These are phyloP conservation scores for Lichtheimia ramosa DNA, from an alignment of 371 early-diverging fungal species.

Conservation along the genomic window DNA sequence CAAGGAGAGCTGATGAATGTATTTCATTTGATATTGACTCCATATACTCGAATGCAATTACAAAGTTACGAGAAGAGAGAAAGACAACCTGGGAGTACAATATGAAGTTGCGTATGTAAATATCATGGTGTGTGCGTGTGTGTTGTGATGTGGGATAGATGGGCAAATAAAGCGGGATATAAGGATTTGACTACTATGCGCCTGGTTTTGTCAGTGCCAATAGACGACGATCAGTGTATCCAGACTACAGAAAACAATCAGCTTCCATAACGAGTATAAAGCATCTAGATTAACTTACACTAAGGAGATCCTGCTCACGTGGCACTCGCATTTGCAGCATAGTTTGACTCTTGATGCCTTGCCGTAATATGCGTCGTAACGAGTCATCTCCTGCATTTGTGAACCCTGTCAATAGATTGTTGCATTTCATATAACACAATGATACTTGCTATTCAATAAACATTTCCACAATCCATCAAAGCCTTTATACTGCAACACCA, in stretches of 20 bases:
- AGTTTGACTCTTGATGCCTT: slow-evolving; percentile 22
- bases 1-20: no score
- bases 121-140: background rate
- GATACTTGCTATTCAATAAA: slow-evolving; percentile 26
- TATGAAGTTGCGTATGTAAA: background rate
- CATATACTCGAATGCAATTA: no score
- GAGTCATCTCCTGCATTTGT: slow-evolving; percentile 26
- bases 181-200: slow-evolving; percentile 8
- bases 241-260: slow-evolving; percentile 24
- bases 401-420: background rate
- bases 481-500: slow-evolving; percentile 43
- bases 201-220: slow-evolving; percentile 32
- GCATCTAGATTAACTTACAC: slow-evolving; percentile 12
- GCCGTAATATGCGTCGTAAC: slow-evolving; percentile 28
- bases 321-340: slow-evolving; percentile 32
- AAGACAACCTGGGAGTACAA: slow-evolving; percentile 1
- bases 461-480: slow-evolving; percentile 36
- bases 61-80: background rate
- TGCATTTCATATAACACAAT: background rate
- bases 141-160: background rate
- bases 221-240: slow-evolving; percentile 47
- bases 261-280: background rate
- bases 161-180: background rate
- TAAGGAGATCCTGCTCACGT: slow-evolving; percentile 28
- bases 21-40: no score